Evolutionary conservation across 2,329 filamentous ascomycete species (phyloP), one percentile per base, ranked within the genome.

Genomic region (Trichoderma citrinoviride): DNA sequence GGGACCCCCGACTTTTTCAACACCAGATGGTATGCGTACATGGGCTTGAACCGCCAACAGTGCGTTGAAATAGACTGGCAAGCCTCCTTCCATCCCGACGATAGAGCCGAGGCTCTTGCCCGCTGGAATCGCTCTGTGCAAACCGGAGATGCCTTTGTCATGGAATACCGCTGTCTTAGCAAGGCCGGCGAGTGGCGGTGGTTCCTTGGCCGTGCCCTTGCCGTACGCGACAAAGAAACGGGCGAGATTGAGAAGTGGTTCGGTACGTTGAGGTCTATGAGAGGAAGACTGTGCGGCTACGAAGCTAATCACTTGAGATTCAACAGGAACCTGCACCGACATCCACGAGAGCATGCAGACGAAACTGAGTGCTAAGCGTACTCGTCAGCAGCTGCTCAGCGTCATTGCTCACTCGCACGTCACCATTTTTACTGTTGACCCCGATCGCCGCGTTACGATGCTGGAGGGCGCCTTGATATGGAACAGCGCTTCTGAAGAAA

Each of bases 201-300:
- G 91, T 92, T 93, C 81, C 79, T 94, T 3, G 90, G 88, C 12
- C 83, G 90, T 49, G 91, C 90, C 1, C 74, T 90, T 15, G 90
- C 91, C 0, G 81, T 92, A 70, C 82, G 82, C 44, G 86, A 91
- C 66, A 83, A 83, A 67, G 83, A 88, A 50, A 85, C 85, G 0
- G 89, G 89, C 2, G 79, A 83, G 54, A 91, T 93, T 55, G 81
- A 91, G 65, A 92, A 90, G 72, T 93, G 90, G 90, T 92, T 91
- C 70, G 91, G 90, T 78, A 72, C 68, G 77, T 70, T 17, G 10
- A 7, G n/a, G n/a, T n/a, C 10, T 7, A 5, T 17, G 37, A 23
- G 12, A 15, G 2, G 25, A 27, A 37, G 17, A 17, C 7, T 5
- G 15, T 53, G 15, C 12, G 6, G 19, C 23, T 47, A 49, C 10